phyloP scores from a whole-genome alignment of 176 grass and related monocot species.

The Carex kokanica region DNA sequence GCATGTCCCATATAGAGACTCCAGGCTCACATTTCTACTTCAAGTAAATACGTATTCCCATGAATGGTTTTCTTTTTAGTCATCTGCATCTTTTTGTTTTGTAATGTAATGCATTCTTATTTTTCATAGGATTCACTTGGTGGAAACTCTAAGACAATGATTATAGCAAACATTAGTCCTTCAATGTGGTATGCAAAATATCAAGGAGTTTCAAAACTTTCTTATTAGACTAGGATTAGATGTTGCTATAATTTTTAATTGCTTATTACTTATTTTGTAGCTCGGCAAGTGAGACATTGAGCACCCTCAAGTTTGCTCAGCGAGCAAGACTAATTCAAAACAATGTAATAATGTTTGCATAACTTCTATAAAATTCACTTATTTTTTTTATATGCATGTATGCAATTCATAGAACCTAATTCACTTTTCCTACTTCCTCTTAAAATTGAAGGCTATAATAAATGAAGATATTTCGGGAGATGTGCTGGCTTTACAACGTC shows the following conservation, averaged over 20 bases:
- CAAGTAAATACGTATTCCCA: constrained; percentile 46
- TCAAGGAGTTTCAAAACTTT: neutral
- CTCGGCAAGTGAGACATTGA: constrained; percentile 78
- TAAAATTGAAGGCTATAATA: constrained; percentile 72
- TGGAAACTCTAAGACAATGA: constrained; percentile 99
- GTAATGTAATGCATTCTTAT: constrained; percentile 26
- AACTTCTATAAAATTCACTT: neutral
- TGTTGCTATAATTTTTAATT: constrained; percentile 29
- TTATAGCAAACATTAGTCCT: constrained; percentile 96
- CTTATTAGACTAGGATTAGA: neutral
- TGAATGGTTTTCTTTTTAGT: neutral
- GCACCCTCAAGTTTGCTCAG: constrained; percentile 97
- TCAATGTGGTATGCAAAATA: constrained; percentile 65
- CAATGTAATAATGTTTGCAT: constrained; percentile 59
- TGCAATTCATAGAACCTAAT: constrained; percentile 17
- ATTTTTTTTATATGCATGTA: neutral
- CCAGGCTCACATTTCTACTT: constrained; percentile 96
- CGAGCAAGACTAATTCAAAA: constrained; percentile 97
- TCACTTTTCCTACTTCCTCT: neutral
- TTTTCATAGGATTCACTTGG: constrained; percentile 81
- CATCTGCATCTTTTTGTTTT: constrained; percentile 16
- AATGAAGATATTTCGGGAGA: constrained; percentile 97
- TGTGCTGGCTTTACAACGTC: constrained; percentile 71
- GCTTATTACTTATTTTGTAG: constrained; percentile 36
- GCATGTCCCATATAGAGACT: constrained; percentile 96